Conservation (phyloP, 306 rosid species). For the Fagus sylvatica region DNA sequence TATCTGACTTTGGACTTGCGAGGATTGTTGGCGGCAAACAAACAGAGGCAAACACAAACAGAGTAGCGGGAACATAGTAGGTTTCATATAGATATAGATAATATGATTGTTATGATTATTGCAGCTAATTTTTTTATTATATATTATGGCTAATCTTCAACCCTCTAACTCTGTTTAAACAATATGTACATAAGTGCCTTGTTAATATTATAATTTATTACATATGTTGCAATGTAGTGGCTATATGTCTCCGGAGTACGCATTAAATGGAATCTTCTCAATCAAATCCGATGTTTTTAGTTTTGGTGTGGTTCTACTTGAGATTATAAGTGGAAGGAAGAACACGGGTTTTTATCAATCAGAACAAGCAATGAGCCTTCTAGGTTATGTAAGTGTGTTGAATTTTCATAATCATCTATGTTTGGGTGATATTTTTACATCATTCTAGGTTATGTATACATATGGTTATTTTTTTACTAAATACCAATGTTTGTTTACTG, state of each 20-base stretch:
- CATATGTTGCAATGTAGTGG: constrained; percentile 22
- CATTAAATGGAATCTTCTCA: constrained; percentile 47
- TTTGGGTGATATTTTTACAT: too few relatives aligned
- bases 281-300: constrained; percentile 55
- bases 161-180: neutral
- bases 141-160: neutral
- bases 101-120: neutral
- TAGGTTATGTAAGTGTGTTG: constrained; percentile 42
- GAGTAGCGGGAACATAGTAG: constrained; percentile 33
- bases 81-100: neutral
- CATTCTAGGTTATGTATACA: too few relatives aligned
- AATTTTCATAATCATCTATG: neutral
- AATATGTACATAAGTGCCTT: neutral
- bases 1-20: constrained; percentile 31
- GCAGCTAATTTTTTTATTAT: neutral
- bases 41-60: constrained; percentile 19
- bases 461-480: neutral
- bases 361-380: constrained; percentile 40
- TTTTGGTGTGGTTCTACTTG: constrained; percentile 58
- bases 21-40: constrained; percentile 35
- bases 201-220: neutral
- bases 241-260: constrained; percentile 56
- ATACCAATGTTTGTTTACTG: neutral
- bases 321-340: constrained; percentile 52
- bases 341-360: constrained; percentile 42